phyloP scores from a whole-genome alignment of 768 basidiomycete species.

The Mycena rebaudengoi region DNA sequence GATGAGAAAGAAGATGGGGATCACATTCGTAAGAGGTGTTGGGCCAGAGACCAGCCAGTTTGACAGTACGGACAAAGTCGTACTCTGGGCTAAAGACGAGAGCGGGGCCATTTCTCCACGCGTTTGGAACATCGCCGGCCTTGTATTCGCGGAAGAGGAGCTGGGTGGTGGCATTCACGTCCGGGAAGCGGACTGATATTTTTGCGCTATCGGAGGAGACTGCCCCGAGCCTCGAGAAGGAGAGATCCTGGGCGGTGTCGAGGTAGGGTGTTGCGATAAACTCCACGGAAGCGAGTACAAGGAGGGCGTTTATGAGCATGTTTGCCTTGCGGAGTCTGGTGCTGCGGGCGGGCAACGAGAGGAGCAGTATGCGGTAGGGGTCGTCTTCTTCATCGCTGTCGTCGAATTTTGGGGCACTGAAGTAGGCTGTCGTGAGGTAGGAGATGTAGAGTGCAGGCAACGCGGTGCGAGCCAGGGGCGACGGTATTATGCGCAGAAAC shows the following conservation, averaged over 20 bases:
- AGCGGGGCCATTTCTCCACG: constrained; percentile 65
- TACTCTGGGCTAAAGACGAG: constrained; percentile 50
- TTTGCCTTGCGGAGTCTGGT: constrained; percentile 20
- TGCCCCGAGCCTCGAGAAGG: constrained; percentile 76
- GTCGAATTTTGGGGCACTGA: constrained; percentile 44
- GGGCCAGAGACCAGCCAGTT: constrained; percentile 70
- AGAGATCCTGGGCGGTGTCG: constrained; percentile 61
- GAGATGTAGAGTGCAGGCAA: constrained; percentile 41
- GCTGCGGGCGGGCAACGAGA: constrained; percentile 42
- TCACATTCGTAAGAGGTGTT: constrained; percentile 75
- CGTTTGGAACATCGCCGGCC: constrained; percentile 29
- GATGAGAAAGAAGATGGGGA: constrained; percentile 28
- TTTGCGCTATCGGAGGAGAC: constrained; percentile 71
- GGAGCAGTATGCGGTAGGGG: constrained; percentile 32
- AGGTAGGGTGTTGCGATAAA: constrained; percentile 63
- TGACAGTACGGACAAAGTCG: constrained; percentile 69
- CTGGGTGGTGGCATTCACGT: constrained; percentile 42
- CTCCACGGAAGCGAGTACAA: constrained; percentile 44
- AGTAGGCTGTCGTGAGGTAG: constrained; percentile 64
- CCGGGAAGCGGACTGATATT: constrained; percentile 68
- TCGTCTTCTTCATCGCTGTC: background rate
- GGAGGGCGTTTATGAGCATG: constrained; percentile 20
- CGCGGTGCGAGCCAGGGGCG: constrained; percentile 35
- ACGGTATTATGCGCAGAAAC: constrained; percentile 53
- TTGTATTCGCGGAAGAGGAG: constrained; percentile 57